Evolutionary conservation across 1,139 yeast genomes (phyloP).

Genomic region (Pichia sp.): DNA sequence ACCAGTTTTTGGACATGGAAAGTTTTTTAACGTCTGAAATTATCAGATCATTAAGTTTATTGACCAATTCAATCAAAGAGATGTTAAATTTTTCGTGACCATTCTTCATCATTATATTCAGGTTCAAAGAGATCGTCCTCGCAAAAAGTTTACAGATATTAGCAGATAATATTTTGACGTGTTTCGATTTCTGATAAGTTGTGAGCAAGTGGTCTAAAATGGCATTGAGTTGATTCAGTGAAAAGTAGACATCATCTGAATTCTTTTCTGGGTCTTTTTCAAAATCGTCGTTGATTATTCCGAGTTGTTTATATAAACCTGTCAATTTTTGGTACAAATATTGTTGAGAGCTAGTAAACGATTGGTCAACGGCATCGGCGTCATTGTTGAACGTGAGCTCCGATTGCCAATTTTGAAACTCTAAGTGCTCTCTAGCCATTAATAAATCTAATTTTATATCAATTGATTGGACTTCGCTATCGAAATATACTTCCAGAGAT

Average conservation of each 20-base stretch:
- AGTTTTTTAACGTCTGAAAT: slow-evolving; percentile 19
- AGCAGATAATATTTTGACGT: slow-evolving; percentile 17
- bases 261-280: slow-evolving; percentile 2
- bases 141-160: slow-evolving; percentile 19
- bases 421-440: not conserved
- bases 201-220: slow-evolving; percentile 14
- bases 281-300: not conserved
- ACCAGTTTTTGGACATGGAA: slow-evolving; percentile 26
- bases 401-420: slow-evolving; percentile 5
- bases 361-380: slow-evolving; percentile 5
- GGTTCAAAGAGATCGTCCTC: slow-evolving; percentile 14
- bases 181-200: slow-evolving; percentile 15
- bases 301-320: slow-evolving; percentile 2
- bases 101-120: slow-evolving; percentile 21
- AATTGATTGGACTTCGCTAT: too few species aligned
- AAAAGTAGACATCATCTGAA: slow-evolving; percentile 22
- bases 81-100: slow-evolving; percentile 25
- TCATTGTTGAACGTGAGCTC: slow-evolving; percentile 7
- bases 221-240: slow-evolving; percentile 17
- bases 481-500: too few species aligned
- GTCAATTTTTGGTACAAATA: slow-evolving; percentile 7
- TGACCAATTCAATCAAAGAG: slow-evolving; percentile 22
- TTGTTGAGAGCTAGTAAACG: slow-evolving; percentile 3
- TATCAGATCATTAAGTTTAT: slow-evolving; percentile 17
- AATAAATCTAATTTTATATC: too few species aligned